Evolutionary conservation across 352 stramenopile species (phyloP).

Genomic region (Phytophthora melonis): DNA sequence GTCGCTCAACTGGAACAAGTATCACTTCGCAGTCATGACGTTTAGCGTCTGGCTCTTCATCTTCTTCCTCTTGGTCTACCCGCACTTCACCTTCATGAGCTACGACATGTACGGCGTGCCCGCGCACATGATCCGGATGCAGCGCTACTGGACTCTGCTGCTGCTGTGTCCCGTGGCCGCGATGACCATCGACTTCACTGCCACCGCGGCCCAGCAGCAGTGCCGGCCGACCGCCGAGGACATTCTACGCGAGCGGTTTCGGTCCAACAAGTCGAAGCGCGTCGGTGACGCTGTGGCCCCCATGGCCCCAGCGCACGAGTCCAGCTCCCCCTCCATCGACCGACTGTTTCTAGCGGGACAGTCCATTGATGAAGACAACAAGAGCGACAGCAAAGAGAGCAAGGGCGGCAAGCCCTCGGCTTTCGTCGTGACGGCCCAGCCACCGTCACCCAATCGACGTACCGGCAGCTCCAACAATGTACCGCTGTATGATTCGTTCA

Average conservation of each 20-base stretch:
- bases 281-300: constrained; percentile 28
- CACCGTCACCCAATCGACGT: constrained; percentile 19
- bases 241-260: constrained; percentile 67
- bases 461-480: constrained; percentile 33
- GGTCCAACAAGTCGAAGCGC: constrained; percentile 25
- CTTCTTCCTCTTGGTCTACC: constrained; percentile 76
- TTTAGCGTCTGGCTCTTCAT: constrained; percentile 72
- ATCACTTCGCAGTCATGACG: constrained; percentile 53
- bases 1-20: constrained; percentile 73
- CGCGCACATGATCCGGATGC: constrained; percentile 43
- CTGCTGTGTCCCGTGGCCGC: constrained; percentile 58
- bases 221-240: constrained; percentile 61
- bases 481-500: constrained; percentile 33
- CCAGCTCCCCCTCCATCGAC: constrained; percentile 17
- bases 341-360: constrained; percentile 39
- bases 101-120: constrained; percentile 75
- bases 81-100: constrained; percentile 72
- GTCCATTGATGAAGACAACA: constrained; percentile 27
- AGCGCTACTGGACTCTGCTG: constrained; percentile 68
- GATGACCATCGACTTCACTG: constrained; percentile 53
- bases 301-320: constrained; percentile 13
- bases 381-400: constrained; percentile 14
- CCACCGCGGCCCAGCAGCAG: constrained; percentile 54
- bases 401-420: constrained; percentile 15
- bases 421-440: constrained; percentile 27